Evolutionary conservation across 2,329 filamentous ascomycete genomes (phyloP).

Genomic region (Botryosphaeria dothidea): DNA sequence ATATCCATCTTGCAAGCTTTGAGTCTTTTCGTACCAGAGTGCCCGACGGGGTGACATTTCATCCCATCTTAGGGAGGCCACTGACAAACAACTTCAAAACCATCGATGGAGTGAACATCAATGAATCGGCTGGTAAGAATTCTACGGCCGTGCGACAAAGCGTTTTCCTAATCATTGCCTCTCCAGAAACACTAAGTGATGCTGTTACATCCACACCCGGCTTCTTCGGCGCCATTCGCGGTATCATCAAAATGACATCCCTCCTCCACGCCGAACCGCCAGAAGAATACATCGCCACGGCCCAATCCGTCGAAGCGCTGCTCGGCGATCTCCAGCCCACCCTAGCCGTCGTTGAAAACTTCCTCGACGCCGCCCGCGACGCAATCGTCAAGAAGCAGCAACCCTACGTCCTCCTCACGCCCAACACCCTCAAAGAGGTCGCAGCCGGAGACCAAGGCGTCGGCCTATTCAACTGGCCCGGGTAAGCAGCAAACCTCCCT

Average conservation of each 20-base stretch:
- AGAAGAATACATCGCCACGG: background rate
- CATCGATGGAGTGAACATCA: background rate
- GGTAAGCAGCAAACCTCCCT: background rate
- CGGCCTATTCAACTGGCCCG: background rate
- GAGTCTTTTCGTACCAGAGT: background rate
- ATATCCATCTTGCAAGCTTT: background rate
- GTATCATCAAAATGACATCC: background rate
- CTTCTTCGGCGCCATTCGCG: background rate
- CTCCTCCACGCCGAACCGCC: background rate
- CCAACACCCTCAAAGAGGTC: background rate
- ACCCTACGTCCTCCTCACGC: background rate
- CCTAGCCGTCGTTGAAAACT: background rate
- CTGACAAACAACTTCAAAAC: background rate
- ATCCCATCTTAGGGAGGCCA: background rate
- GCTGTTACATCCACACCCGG: background rate
- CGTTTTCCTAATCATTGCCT: no score
- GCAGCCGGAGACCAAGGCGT: background rate
- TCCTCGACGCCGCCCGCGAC: background rate
- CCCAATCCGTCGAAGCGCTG: background rate
- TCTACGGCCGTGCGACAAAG: background rate
- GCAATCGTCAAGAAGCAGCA: background rate
- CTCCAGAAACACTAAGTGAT: background rate
- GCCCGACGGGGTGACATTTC: background rate
- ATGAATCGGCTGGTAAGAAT: background rate
- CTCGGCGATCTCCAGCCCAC: background rate